These are phyloP conservation scores for Neonectria coccinea DNA, from an alignment of 2,329 filamentous ascomycete species.

Conservation along the genomic window DNA sequence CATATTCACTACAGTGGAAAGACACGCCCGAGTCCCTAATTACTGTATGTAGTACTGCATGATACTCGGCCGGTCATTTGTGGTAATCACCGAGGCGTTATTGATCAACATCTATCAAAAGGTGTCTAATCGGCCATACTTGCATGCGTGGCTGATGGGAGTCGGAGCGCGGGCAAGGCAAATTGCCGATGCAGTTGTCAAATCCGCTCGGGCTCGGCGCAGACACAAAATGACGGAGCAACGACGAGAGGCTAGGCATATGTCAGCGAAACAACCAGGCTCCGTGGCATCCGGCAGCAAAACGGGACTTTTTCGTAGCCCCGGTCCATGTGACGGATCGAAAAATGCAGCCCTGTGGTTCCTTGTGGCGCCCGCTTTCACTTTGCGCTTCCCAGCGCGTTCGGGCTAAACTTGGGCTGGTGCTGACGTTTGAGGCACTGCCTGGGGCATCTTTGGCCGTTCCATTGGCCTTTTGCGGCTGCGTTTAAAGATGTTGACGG, in stretches of 20 bases:
- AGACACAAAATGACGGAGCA: conserved; percentile 21
- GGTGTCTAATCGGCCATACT: conserved; percentile 25
- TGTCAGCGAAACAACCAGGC: conserved; percentile 39
- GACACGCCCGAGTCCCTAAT: not conserved
- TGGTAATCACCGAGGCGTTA: conserved; percentile 28
- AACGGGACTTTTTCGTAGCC: conserved; percentile 47
- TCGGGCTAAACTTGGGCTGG: conserved; percentile 22
- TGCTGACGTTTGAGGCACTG: conserved; percentile 36
- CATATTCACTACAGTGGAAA: not conserved
- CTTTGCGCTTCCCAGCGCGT: conserved; percentile 16
- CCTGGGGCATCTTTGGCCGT: conserved; percentile 13
- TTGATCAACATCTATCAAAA: conserved; percentile 6
- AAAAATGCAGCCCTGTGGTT: conserved; percentile 44
- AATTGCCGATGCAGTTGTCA: conserved; percentile 38
- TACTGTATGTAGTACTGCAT: not conserved
- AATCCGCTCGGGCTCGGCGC: conserved; percentile 43
- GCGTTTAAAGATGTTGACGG: conserved; percentile 23
- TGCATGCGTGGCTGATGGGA: conserved; percentile 21
- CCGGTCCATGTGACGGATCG: conserved; percentile 42
- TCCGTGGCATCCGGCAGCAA: conserved; percentile 45
- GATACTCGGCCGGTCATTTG: conserved; percentile 3
- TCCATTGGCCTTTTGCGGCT: conserved; percentile 38
- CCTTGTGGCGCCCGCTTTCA: conserved; percentile 23
- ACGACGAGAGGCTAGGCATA: conserved; percentile 34
- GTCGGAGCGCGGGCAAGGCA: conserved; percentile 33